Evolutionary conservation across 192 early-diverging fungal genomes (phyloP).

Genomic region (Umbelopsis vinacea): DNA sequence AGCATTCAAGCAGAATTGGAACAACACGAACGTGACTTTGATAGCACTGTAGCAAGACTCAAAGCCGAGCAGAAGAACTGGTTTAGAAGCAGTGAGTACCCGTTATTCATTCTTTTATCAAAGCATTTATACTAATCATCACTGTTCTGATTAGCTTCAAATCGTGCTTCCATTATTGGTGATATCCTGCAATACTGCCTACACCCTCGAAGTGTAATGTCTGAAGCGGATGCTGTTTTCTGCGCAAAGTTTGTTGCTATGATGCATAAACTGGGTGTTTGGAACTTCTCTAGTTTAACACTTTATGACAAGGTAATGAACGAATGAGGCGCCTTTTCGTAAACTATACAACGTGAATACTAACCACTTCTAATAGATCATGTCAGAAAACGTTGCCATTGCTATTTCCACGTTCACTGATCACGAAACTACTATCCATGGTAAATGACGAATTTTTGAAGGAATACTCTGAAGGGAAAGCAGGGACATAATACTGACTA

Average conservation of each 20-base stretch:
- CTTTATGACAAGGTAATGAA: conserved; percentile 68
- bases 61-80: conserved; percentile 29
- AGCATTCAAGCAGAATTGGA: conserved; percentile 30
- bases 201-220: conserved; percentile 67
- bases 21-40: conserved; percentile 29
- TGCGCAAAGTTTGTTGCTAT: conserved; percentile 73
- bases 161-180: conserved; percentile 46
- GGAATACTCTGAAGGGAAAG: no score
- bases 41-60: conserved; percentile 24
- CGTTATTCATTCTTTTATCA: neutral
- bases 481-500: neutral
- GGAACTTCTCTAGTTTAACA: conserved; percentile 71
- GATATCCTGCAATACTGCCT: conserved; percentile 75
- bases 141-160: conserved; percentile 39
- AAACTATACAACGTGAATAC: neutral
- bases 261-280: conserved; percentile 71
- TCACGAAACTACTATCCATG: conserved; percentile 73
- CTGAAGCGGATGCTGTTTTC: conserved; percentile 72
- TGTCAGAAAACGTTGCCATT: conserved; percentile 50
- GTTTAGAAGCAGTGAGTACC: conserved; percentile 28
- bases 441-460: conserved; percentile 37
- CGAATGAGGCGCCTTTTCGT: neutral
- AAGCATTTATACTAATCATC: conserved; percentile 12
- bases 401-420: conserved; percentile 67
- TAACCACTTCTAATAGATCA: conserved; percentile 1